Percentiles rank a stretch among this genome's conserved stretches.
Evolutionary conservation across 768 basidiomycete species (phyloP).

Genomic region (Rhodotorula taiwanensis): DNA sequence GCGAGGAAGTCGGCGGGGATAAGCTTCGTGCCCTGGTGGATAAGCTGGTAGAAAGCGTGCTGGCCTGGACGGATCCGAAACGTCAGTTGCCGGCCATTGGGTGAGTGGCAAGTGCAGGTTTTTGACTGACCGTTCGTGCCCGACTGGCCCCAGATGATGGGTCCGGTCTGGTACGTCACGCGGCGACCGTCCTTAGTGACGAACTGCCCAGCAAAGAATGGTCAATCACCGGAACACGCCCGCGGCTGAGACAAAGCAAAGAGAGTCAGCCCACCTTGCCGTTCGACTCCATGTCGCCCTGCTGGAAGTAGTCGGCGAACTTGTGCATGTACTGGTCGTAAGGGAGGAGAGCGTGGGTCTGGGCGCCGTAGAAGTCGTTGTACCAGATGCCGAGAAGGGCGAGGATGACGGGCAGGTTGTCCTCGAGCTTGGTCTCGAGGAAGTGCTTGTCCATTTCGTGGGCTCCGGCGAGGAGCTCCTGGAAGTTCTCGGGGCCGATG

Average conservation of each 20-base stretch:
- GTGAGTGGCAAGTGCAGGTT: neutral
- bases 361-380: slow-evolving; percentile 95
- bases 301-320: slow-evolving; percentile 99
- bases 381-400: slow-evolving; percentile 94
- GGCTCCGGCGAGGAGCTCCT: slow-evolving; percentile 78
- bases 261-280: too few species aligned
- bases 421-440: slow-evolving; percentile 73
- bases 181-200: slow-evolving; percentile 88
- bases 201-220: too few species aligned
- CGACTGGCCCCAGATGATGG: slow-evolving; percentile 97
- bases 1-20: slow-evolving; percentile 90
- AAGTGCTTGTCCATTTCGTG: slow-evolving; percentile 99
- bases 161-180: slow-evolving; percentile 96
- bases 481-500: slow-evolving; percentile 91
- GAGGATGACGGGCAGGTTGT: slow-evolving; percentile 84
- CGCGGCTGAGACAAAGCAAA: neutral
- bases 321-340: slow-evolving; percentile 99
- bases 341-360: slow-evolving; percentile 89
- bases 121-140: slow-evolving; percentile 91
- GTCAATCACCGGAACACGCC: too few species aligned
- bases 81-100: neutral
- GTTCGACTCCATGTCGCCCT: slow-evolving; percentile 99
- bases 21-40: slow-evolving; percentile 88
- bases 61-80: slow-evolving; percentile 48
- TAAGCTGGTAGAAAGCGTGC: slow-evolving; percentile 82